These are phyloP conservation scores for Mucuna pruriens DNA, from an alignment of 306 rosid species.

Conservation along the genomic window DNA sequence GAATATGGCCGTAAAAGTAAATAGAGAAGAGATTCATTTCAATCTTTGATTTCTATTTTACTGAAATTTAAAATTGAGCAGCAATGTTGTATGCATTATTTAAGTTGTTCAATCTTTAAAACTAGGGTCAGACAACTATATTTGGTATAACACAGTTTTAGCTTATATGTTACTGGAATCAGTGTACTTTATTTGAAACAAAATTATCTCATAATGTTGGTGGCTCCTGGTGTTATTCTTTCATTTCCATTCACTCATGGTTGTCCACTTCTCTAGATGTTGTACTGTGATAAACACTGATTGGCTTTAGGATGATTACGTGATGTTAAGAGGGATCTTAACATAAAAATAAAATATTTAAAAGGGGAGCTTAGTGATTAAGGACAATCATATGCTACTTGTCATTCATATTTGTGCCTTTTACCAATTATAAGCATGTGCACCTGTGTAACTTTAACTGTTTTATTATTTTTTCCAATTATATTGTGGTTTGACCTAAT, in stretches of 20 bases:
- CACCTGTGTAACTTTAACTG: neutral
- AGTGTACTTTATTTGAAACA: neutral
- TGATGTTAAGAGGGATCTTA: neutral
- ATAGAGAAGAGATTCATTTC: neutral
- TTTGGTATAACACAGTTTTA: conserved; percentile 4
- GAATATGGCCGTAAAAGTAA: neutral
- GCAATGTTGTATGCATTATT: conserved; percentile 8
- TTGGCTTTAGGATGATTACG: neutral
- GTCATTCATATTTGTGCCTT: neutral
- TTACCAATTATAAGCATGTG: neutral
- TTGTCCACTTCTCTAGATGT: neutral
- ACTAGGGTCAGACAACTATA: neutral
- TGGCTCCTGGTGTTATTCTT: neutral
- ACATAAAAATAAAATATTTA: neutral
- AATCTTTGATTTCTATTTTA: neutral
- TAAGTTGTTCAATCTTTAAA: neutral
- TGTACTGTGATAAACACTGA: neutral
- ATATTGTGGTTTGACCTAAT: conserved; percentile 24
- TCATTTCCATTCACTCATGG: neutral
- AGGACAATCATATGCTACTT: neutral
- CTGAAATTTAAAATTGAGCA: neutral
- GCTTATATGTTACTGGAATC: conserved; percentile 10
- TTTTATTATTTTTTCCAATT: neutral
- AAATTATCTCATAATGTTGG: neutral
- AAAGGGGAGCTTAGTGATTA: conserved; percentile 12